Conservation (phyloP, 1,284 basidiomycete species). For the Austropuccinia psidii region DNA sequence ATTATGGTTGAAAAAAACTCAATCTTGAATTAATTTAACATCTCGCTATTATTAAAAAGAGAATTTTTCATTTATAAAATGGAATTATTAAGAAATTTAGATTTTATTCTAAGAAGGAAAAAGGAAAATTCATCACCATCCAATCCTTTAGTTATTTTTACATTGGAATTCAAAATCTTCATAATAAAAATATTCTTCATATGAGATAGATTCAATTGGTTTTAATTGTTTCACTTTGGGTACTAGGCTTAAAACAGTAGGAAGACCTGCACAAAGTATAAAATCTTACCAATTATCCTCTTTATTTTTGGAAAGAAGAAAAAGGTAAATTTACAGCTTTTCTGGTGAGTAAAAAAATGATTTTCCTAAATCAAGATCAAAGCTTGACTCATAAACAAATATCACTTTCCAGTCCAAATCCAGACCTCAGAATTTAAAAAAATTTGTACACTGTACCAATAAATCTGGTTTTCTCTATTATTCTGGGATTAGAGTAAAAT, state of each 20-base stretch:
- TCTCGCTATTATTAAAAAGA: neutral
- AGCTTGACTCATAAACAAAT: neutral
- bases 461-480: neutral
- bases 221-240: constrained; percentile 1
- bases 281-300: too few species aligned
- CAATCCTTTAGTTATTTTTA: neutral
- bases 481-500: neutral
- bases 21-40: neutral
- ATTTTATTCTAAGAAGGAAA: neutral
- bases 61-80: too few species aligned
- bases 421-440: neutral
- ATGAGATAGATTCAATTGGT: neutral
- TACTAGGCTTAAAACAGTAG: neutral
- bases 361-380: neutral
- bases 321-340: too few species aligned
- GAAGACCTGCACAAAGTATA: neutral
- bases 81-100: neutral
- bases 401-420: neutral
- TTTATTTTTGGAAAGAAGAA: too few species aligned
- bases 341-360: neutral
- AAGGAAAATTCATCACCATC: neutral
- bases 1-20: neutral
- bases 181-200: neutral
- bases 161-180: neutral
- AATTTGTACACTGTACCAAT: neutral